phyloP scores from a whole-genome alignment of 1,284 basidiomycete genomes.

The Puccinia horiana region DNA sequence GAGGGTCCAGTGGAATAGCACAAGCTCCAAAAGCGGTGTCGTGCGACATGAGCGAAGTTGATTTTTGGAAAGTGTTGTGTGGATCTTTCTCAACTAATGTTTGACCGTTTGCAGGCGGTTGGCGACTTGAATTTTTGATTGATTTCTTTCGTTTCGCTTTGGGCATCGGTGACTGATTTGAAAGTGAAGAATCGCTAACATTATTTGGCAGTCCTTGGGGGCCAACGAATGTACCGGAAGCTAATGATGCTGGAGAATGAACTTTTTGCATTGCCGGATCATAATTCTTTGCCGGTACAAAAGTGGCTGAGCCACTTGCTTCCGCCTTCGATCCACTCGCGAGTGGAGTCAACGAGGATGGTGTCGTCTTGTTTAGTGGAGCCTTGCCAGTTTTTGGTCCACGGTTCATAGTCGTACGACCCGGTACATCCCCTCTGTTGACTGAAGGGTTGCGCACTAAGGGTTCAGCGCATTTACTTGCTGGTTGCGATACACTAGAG shows the following conservation, averaged over 20 bases:
- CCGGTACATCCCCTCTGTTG: slow-evolving; percentile 15
- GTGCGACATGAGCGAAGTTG: neutral
- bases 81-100: neutral
- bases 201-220: neutral
- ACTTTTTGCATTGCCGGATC: neutral
- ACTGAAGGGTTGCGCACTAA: neutral
- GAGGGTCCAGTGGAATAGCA: slow-evolving; percentile 1
- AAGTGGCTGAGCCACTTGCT: neutral
- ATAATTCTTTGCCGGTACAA: neutral
- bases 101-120: neutral
- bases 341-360: neutral
- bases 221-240: neutral
- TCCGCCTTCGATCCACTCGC: neutral
- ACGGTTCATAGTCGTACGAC: neutral
- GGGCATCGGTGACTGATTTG: neutral
- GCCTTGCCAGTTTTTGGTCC: slow-evolving; percentile 19
- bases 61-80: neutral
- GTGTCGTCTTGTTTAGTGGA: neutral
- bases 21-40: neutral
- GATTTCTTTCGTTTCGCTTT: slow-evolving; percentile 24
- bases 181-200: neutral
- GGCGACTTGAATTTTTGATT: neutral
- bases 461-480: neutral
- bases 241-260: neutral
- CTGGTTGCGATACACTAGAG: neutral